Conservation (phyloP, 2,329 filamentous ascomycete genomes). For the Claviceps maximensis region DNA sequence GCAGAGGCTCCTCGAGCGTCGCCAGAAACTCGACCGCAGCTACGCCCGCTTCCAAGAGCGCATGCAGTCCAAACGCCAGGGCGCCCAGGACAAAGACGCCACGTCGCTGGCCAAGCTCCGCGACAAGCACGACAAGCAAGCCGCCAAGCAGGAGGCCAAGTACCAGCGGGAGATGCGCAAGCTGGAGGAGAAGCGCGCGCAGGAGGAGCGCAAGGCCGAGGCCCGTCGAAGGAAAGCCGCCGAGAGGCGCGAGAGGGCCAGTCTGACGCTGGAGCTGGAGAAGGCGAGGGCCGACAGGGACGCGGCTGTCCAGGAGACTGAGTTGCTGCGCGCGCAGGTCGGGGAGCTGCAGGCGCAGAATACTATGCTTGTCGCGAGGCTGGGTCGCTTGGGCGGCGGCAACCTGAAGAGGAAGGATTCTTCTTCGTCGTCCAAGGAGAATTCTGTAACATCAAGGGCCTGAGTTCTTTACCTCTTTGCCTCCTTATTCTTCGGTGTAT, state of each 20-base stretch:
- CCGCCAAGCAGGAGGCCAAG: conserved; percentile 54
- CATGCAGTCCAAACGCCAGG: conserved; percentile 28
- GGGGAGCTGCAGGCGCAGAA: conserved; percentile 48
- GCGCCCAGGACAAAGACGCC: conserved; percentile 36
- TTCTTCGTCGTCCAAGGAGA: background rate
- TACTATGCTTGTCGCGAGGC: conserved; percentile 39
- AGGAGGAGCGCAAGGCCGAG: conserved; percentile 48
- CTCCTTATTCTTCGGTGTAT: too few species aligned
- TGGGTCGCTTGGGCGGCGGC: conserved; percentile 22
- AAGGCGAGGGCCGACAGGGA: conserved; percentile 37
- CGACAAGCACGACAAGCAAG: conserved; percentile 49
- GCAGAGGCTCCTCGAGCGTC: conserved; percentile 46
- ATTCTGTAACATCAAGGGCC: too few species aligned
- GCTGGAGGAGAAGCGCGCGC: conserved; percentile 48
- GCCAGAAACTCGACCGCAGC: conserved; percentile 49
- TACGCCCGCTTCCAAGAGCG: conserved; percentile 41
- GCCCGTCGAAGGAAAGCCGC: conserved; percentile 34
- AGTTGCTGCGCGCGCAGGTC: conserved; percentile 40
- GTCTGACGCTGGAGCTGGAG: conserved; percentile 39
- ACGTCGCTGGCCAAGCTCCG: conserved; percentile 41
- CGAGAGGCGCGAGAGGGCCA: conserved; percentile 40
- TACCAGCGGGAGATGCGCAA: conserved; percentile 51
- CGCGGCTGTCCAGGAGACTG: conserved; percentile 36
- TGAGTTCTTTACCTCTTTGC: too few species aligned
- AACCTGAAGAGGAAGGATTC: background rate